Percentiles rank a stretch among this genome's conserved stretches.
phyloP scores from a whole-genome alignment of 768 basidiomycete species.

The Udeniomyces megalosporus region DNA sequence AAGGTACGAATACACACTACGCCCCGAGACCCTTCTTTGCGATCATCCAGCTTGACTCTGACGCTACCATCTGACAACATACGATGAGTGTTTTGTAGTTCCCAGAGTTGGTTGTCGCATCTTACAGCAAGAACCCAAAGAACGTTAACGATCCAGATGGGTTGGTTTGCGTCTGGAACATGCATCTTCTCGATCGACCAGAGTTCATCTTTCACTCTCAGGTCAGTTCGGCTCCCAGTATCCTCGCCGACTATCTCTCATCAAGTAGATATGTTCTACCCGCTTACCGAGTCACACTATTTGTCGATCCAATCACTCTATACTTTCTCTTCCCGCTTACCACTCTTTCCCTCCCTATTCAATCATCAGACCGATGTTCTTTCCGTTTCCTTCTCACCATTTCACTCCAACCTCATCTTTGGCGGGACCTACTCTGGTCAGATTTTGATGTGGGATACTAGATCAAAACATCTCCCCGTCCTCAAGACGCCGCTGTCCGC shows the following conservation, averaged over 20 bases:
- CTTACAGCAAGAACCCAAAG: slow-evolving; percentile 93
- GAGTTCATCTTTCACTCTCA: slow-evolving; percentile 98
- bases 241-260: background rate
- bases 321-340: slow-evolving; percentile 3
- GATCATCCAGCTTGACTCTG: too few relatives aligned
- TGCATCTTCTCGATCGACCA: slow-evolving; percentile 83
- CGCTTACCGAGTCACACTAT: background rate
- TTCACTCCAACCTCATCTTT: slow-evolving; percentile 91
- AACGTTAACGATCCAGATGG: slow-evolving; percentile 92
- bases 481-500: slow-evolving; percentile 92
- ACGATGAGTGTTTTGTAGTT: slow-evolving; percentile 39
- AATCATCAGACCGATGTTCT: slow-evolving; percentile 78
- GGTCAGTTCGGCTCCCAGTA: slow-evolving; percentile 36
- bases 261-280: background rate
- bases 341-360: background rate
- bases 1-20: too few relatives aligned
- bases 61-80: too few relatives aligned
- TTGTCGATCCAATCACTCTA: background rate
- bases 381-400: slow-evolving; percentile 90
- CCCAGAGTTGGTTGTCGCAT: slow-evolving; percentile 84
- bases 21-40: too few relatives aligned
- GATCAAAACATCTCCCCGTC: slow-evolving; percentile 88
- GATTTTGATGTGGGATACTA: slow-evolving; percentile 93
- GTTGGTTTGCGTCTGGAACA: slow-evolving; percentile 92
- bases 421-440: slow-evolving; percentile 99